Conservation (phyloP, 78 protist genomes). For the Tieghemostelium lacteum region DNA sequence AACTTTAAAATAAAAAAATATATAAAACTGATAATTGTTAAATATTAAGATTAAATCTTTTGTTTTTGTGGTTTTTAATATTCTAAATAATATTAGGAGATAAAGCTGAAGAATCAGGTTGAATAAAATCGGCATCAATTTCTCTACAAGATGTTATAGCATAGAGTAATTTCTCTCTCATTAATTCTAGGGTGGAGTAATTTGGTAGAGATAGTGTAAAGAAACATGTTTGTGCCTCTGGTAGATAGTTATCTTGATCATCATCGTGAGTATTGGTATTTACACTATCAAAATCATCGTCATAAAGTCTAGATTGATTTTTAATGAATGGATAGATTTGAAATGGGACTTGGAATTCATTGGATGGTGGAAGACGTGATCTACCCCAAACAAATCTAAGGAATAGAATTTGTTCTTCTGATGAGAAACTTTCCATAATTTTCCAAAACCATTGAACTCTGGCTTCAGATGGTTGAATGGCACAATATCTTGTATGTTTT, state of each 20-base stretch:
- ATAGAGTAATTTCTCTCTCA: slow-evolving; percentile 83
- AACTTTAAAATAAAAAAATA: too few relatives aligned
- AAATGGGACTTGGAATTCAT: slow-evolving; percentile 51
- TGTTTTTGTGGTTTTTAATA: too few relatives aligned
- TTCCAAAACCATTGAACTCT: slow-evolving; percentile 79
- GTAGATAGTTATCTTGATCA: slow-evolving; percentile 66
- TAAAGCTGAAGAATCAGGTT: too few relatives aligned
- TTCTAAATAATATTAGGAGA: too few relatives aligned
- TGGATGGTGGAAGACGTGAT: slow-evolving; percentile 80
- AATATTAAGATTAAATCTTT: too few relatives aligned
- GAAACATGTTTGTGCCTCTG: slow-evolving; percentile 93
- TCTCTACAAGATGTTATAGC: slow-evolving; percentile 89
- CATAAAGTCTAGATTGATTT: slow-evolving; percentile 33
- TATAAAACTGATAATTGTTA: too few relatives aligned
- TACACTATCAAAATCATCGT: slow-evolving; percentile 26
- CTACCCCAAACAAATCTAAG: slow-evolving; percentile 84
- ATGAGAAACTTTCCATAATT: slow-evolving; percentile 62
- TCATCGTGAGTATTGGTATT: not conserved
- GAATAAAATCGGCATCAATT: slow-evolving; percentile 87
- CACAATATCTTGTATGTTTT: slow-evolving; percentile 78
- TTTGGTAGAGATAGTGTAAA: slow-evolving; percentile 88
- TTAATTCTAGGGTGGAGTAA: slow-evolving; percentile 69
- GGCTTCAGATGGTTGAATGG: slow-evolving; percentile 15
- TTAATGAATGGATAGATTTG: slow-evolving; percentile 53
- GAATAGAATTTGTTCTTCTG: slow-evolving; percentile 78